Percentiles rank a stretch among this genome's conserved stretches.
Conservation (phyloP, 1,284 basidiomycete genomes). For the Naganishia liquefaciens region DNA sequence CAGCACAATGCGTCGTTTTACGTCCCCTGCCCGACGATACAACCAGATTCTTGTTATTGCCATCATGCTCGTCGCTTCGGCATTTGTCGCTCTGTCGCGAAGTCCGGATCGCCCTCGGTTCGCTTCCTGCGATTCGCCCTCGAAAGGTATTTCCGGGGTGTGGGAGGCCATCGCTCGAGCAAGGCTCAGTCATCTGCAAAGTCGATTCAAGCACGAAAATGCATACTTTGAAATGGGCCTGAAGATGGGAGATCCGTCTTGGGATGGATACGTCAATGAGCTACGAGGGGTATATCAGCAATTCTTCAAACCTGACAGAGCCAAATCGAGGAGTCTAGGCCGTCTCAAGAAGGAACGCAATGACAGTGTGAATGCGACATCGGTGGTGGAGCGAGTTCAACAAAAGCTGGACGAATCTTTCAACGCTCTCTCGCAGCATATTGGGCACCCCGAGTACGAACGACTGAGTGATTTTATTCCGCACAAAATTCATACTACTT, state of each 20-base stretch:
- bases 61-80: background rate
- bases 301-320: conserved; percentile 7
- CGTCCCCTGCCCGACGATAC: background rate
- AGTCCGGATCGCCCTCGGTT: too few relatives aligned
- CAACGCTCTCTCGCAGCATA: conserved; percentile 1
- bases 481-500: conserved; percentile 13
- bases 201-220: conserved; percentile 6
- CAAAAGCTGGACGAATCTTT: conserved; percentile 6
- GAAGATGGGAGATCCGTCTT: conserved; percentile 16
- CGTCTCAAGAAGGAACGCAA: background rate
- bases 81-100: conserved; percentile 8
- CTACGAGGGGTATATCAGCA: conserved; percentile 2
- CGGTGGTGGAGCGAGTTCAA: background rate
- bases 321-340: background rate
- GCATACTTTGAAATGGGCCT: background rate
- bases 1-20: conserved; percentile 6
- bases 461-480: conserved; percentile 8
- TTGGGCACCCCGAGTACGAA: conserved; percentile 4
- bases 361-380: background rate
- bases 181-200: conserved; percentile 6
- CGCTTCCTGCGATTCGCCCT: too few relatives aligned
- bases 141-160: background rate
- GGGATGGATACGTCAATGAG: conserved; percentile 18
- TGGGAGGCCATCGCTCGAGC: conserved; percentile 6
- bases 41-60: conserved; percentile 2